Conservation (phyloP, 78 protist genomes). For the Fonticula alba region DNA sequence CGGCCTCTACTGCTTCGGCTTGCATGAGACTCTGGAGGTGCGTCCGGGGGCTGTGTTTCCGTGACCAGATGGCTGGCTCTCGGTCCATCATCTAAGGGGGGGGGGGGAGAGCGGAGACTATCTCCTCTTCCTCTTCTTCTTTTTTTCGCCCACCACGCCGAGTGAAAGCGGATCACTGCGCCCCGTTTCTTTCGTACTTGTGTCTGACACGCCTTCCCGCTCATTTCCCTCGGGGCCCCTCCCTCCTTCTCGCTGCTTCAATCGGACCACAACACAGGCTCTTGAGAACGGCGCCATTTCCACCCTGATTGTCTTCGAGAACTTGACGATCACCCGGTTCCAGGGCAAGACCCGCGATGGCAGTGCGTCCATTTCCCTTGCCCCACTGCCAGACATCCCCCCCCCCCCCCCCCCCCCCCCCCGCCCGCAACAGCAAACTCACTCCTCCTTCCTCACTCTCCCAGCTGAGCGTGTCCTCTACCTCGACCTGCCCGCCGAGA, state of each 20-base stretch:
- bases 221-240: too few relatives aligned
- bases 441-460: background rate
- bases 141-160: background rate
- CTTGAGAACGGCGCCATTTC: slow-evolving; percentile 86
- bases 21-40: slow-evolving; percentile 65
- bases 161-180: slow-evolving; percentile 21
- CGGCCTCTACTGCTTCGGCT: slow-evolving; percentile 86
- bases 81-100: too few relatives aligned
- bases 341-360: slow-evolving; percentile 17
- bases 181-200: too few relatives aligned
- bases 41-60: background rate
- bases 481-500: background rate
- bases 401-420: too few relatives aligned
- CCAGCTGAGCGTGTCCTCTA: background rate
- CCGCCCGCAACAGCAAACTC: background rate
- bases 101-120: background rate
- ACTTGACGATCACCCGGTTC: slow-evolving; percentile 38
- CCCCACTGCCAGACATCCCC: background rate
- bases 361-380: background rate
- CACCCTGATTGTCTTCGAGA: slow-evolving; percentile 83
- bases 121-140: background rate
- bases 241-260: background rate
- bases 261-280: slow-evolving; percentile 11
- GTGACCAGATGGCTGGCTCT: background rate
- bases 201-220: too few relatives aligned